These are phyloP conservation scores for Kurtzmaniella fragi DNA, from an alignment of 805 yeast species.

Conservation along the genomic window DNA sequence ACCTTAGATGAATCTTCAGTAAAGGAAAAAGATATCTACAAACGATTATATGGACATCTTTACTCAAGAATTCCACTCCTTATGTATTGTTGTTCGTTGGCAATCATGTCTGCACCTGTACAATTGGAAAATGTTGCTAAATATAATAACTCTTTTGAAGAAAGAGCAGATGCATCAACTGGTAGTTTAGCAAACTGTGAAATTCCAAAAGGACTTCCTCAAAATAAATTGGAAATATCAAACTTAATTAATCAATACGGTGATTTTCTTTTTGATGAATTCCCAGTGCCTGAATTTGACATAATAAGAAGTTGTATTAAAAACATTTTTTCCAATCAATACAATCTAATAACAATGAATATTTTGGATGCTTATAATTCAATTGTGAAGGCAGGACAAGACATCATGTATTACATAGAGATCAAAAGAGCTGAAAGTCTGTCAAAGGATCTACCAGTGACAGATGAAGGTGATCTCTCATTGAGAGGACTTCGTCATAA, in stretches of 20 bases:
- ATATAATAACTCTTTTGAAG: conserved; percentile 22
- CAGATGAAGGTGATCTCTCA: not conserved
- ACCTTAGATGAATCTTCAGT: conserved; percentile 11
- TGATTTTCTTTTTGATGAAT: conserved; percentile 13
- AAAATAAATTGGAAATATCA: conserved; percentile 18
- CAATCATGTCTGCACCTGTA: conserved; percentile 24
- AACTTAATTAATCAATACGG: conserved; percentile 18
- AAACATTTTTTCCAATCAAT: conserved; percentile 23
- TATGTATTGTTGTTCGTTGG: conserved; percentile 27
- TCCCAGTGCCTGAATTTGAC: conserved; percentile 10
- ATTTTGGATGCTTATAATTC: conserved; percentile 22
- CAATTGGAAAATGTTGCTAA: conserved; percentile 28
- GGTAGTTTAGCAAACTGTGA: conserved; percentile 15
- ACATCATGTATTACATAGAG: conserved; percentile 26
- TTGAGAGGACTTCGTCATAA: conserved; percentile 5
- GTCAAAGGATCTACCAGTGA: not conserved
- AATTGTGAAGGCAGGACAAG: conserved; percentile 21
- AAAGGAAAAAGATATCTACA: conserved; percentile 14
- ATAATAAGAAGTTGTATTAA: not conserved
- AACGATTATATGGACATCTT: conserved; percentile 14
- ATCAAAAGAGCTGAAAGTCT: conserved; percentile 8
- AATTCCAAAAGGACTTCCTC: conserved; percentile 9
- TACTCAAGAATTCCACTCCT: conserved; percentile 22
- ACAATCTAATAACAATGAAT: conserved; percentile 17
- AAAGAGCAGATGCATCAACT: conserved; percentile 15